A percentile compares a stretch with the other conserved stretches of the same genome.
Conservation (phyloP, 345 rosid species). For the Gossypium herbaceum region DNA sequence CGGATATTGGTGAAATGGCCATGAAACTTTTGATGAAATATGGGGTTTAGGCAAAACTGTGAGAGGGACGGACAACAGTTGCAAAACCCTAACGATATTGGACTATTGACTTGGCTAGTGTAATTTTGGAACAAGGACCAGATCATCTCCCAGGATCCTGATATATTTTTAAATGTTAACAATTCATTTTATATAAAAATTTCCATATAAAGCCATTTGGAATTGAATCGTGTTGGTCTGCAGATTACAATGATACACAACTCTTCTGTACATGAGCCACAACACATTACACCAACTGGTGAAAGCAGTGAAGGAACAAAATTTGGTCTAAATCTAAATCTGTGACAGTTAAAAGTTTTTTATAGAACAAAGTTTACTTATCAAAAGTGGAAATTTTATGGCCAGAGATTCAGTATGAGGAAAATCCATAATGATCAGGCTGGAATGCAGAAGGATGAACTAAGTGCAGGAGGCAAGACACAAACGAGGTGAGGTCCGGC, state of each 20-base stretch:
- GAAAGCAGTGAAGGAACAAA: constrained; percentile 6
- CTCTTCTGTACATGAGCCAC: constrained; percentile 1
- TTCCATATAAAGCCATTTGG: not conserved
- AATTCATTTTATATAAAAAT: no score
- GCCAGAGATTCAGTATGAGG: not conserved
- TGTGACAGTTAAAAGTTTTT: not conserved
- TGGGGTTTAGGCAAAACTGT: no score
- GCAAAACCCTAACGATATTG: no score
- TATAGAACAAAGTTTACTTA: not conserved
- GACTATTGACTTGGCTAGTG: no score
- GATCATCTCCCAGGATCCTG: no score
- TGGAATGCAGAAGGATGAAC: constrained; percentile 83
- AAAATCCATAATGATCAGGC: constrained; percentile 26
- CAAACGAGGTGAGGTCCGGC: constrained; percentile 88
- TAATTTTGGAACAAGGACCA: no score
- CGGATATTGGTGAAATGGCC: no score
- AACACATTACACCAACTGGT: not conserved
- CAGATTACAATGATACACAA: not conserved
- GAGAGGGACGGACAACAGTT: no score
- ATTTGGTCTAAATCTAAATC: not conserved
- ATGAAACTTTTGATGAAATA: no score
- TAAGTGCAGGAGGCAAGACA: constrained; percentile 79
- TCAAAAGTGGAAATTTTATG: constrained; percentile 4
- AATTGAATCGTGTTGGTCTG: not conserved
- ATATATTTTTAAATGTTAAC: no score